Base-by-base conservation (phyloP, 257 asterid species). In the Solanum verrucosum region DNA sequence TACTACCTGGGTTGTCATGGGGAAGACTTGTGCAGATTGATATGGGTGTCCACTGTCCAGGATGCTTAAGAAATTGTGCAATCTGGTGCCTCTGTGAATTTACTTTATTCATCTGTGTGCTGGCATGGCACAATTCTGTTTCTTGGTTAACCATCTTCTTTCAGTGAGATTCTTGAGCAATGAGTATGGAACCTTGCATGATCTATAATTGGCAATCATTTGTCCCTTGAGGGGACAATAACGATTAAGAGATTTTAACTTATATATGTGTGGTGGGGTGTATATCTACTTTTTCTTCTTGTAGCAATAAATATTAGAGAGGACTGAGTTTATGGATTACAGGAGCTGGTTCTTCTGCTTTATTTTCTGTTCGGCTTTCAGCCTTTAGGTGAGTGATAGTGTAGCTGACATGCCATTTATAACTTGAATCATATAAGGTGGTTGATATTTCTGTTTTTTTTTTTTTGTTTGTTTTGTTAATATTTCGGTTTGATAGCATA, bases 201-300 rank as follows among this genome's bases (percentile, higher is more conserved):
- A 74, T 72, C 79, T n/a, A 25, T n/a, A 75, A 23, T 75, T 75
- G 83, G 5, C 52, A 33, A 33, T 33, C 34, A 33, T 33, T 33
- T 77, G 33, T 38, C 34, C 34, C 59, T 23, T 23, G 29, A 10
- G 18, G 34, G 21, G 34, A 40, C 21, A 77, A 23, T 40, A 11
- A 38, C 6, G 21, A 77, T 77, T 38, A 21, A 77, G 59, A 38
- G 46, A 56, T 13, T 77, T 6, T n/a, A 74, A 63, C n/a, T 63
- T 5, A n/a, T 4, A 63, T 20, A 9, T 88, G 89, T 89, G 90
- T 88, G 90, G 89, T 87, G 90, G 88, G 90, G 87, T 90, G 87
- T 87, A 79, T 79, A 79, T 79, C 85, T 27, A 29, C 85, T 79
- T 79, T 79, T 44, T 15, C 85, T 8, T 79, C 38, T 25, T 42